Evolutionary conservation across 2,329 filamentous ascomycete species (phyloP).

Genomic region (Fusarium udum): DNA sequence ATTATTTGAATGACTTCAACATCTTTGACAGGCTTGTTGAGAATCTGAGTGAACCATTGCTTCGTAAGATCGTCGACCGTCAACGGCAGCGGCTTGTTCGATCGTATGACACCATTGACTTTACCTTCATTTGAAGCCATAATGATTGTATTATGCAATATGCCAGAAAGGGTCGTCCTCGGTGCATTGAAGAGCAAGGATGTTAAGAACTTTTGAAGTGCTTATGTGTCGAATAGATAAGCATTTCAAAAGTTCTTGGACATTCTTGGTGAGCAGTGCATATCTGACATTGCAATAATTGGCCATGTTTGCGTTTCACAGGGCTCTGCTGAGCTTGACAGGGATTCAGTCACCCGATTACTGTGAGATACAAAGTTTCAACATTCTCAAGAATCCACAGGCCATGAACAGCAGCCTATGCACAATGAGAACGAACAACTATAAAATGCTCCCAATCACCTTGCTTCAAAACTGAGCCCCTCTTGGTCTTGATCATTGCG

Average conservation of each 20-base stretch:
- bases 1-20: not conserved
- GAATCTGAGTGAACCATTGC: slow-evolving; percentile 2
- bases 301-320: no score
- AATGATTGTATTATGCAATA: accelerated
- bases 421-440: accelerated
- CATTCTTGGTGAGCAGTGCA: not conserved
- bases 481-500: accelerated
- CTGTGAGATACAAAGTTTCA: not conserved
- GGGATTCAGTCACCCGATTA: not conserved
- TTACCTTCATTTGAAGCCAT: not conserved
- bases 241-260: not conserved
- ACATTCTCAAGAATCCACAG: not conserved
- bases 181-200: no score
- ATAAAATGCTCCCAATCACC: accelerated
- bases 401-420: accelerated
- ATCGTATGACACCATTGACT: not conserved
- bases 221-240: not conserved
- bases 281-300: not conserved
- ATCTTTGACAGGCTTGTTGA: not conserved
- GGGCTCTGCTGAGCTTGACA: not conserved
- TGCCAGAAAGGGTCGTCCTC: accelerated
- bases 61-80: not conserved
- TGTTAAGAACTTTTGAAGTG: no score
- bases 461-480: accelerated
- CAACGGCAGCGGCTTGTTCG: not conserved